Conservation (phyloP, 495 filamentous ascomycete species). For the Aspergillus panamensis region DNA sequence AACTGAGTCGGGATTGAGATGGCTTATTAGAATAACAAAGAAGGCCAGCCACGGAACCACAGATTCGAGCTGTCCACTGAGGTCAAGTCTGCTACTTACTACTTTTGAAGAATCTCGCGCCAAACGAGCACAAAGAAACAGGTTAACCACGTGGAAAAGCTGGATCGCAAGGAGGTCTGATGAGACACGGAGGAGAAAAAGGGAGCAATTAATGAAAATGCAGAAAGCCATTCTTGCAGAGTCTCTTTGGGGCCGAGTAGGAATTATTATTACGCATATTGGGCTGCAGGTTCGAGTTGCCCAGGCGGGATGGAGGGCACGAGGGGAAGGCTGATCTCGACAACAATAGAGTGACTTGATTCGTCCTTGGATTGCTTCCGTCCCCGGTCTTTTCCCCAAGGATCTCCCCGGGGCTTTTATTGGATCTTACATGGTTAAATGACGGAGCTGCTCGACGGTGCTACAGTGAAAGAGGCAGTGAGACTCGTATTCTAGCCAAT, state of each 20-base stretch:
- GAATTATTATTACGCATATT: conserved; percentile 1
- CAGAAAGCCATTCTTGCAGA: conserved; percentile 5
- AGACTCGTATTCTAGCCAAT: conserved; percentile 19
- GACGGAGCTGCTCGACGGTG: not conserved
- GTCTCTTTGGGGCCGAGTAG: conserved; percentile 1
- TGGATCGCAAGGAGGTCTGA: not conserved
- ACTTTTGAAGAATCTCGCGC: no score
- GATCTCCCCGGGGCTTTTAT: not conserved
- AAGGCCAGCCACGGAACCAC: not conserved
- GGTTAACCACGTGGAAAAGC: not conserved
- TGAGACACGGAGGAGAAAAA: not conserved
- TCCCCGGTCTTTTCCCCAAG: not conserved
- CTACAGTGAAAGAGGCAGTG: conserved; percentile 17
- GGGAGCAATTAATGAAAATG: not conserved
- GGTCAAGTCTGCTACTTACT: not conserved
- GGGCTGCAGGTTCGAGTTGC: not conserved
- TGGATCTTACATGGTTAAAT: not conserved
- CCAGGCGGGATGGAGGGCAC: conserved; percentile 9
- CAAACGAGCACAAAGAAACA: conserved; percentile 2
- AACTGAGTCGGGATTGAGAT: not conserved
- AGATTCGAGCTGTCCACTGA: not conserved
- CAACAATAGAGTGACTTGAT: not conserved
- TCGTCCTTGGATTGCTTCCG: not conserved
- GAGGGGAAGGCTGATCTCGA: conserved; percentile 3
- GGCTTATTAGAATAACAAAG: not conserved